Evolutionary conservation across 164 flowering plant species (phyloP).

Genomic region (Euptelea pleiosperma): DNA sequence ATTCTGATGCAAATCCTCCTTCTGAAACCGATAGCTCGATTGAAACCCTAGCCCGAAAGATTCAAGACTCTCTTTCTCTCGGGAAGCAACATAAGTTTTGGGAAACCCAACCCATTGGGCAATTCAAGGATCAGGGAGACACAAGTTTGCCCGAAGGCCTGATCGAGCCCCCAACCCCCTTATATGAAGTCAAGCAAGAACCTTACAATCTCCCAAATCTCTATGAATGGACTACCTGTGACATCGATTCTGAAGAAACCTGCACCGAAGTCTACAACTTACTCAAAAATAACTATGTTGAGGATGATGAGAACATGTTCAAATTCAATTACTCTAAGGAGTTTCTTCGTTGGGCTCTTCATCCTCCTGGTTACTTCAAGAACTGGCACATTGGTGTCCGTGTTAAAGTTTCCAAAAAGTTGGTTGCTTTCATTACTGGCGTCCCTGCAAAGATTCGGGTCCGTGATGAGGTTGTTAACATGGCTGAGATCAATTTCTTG

Average conservation of each 20-base stretch:
- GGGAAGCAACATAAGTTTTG: slow-evolving; percentile 47
- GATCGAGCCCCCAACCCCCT: slow-evolving; percentile 42
- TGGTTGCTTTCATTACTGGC: slow-evolving; percentile 56
- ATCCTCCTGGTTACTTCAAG: slow-evolving; percentile 42
- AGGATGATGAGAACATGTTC: slow-evolving; percentile 61
- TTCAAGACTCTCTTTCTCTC: slow-evolving; percentile 41
- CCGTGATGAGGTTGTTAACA: slow-evolving; percentile 31
- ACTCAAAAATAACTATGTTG: slow-evolving; percentile 44
- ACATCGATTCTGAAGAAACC: slow-evolving; percentile 38
- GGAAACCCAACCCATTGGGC: slow-evolving; percentile 61
- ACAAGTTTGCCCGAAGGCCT: slow-evolving; percentile 45
- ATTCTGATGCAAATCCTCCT: slow-evolving; percentile 24
- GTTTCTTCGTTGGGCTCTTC: slow-evolving; percentile 50
- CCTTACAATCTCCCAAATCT: slow-evolving; percentile 43
- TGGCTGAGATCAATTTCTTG: slow-evolving; percentile 56
- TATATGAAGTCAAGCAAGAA: slow-evolving; percentile 48
- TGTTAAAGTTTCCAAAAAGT: slow-evolving; percentile 39
- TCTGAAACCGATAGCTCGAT: slow-evolving; percentile 32
- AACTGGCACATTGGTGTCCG: slow-evolving; percentile 64
- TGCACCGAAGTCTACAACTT: slow-evolving; percentile 47
- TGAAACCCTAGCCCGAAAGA: slow-evolving; percentile 30
- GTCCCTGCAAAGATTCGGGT: slow-evolving; percentile 46
- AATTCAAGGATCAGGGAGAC: slow-evolving; percentile 48
- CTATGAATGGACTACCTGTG: slow-evolving; percentile 51
- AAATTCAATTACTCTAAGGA: slow-evolving; percentile 54